These are phyloP conservation scores for Spinellus fusiger DNA, from an alignment of 192 early-diverging fungal genomes.

Conservation along the genomic window DNA sequence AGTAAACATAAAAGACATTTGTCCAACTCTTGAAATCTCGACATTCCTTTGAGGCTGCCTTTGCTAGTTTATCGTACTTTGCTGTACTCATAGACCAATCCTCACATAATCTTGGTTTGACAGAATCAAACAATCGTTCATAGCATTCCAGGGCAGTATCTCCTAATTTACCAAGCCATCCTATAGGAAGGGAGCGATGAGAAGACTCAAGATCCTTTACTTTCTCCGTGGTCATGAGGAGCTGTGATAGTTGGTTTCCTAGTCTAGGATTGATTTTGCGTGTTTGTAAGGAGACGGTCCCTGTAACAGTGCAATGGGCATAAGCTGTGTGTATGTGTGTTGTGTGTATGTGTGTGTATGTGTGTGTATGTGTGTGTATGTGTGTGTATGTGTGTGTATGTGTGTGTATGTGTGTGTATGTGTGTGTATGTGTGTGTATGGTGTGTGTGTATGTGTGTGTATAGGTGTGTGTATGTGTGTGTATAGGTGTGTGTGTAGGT, in stretches of 20 bases:
- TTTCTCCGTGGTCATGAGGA: background rate
- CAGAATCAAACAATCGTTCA: conserved; percentile 18
- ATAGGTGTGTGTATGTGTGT: background rate
- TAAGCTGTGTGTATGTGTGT: background rate
- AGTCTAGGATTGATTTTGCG: conserved; percentile 13
- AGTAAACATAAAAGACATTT: conserved; percentile 19
- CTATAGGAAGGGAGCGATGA: conserved; percentile 24
- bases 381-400: background rate
- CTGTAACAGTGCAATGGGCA: background rate
- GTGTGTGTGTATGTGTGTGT: background rate
- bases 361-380: background rate
- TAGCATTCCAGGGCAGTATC: conserved; percentile 17
- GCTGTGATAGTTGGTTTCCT: background rate
- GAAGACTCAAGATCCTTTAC: conserved; percentile 5
- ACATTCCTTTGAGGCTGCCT: conserved; percentile 10
- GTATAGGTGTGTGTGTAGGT: background rate
- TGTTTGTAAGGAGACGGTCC: conserved; percentile 30
- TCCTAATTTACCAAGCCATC: conserved; percentile 25
- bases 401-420: background rate
- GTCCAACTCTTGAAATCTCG: conserved; percentile 28
- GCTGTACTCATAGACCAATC: conserved; percentile 27
- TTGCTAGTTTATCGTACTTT: conserved; percentile 20
- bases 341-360: background rate
- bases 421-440: background rate
- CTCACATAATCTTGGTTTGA: conserved; percentile 25